Evolutionary conservation across 352 stramenopile genomes (phyloP), one percentile per base, ranked within the genome.

Genomic region (Globisporangium nodosum): DNA sequence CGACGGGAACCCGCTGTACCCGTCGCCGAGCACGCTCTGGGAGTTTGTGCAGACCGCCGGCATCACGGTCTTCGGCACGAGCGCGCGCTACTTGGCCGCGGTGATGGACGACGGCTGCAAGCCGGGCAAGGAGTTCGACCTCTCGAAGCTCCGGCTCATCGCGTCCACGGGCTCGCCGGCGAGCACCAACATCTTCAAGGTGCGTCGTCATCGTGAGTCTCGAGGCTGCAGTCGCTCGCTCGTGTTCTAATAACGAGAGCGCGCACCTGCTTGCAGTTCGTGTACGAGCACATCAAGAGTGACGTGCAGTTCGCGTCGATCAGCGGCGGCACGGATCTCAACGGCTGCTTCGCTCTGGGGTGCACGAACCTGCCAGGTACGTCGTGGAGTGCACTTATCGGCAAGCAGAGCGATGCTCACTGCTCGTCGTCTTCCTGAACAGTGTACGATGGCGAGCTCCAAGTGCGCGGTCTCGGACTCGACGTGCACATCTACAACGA

Each of bases 261-360:
- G 33, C 33, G 33, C 33, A 9, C 33, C 5, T 37, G 33, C 33
- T 37, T 13, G 8, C 50, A 76, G 67, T 91, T 89, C 70, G 81
- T 91, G 7, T 91, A 91, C 52, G 64, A 81, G 31, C 65, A 74
- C 6, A 88, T 91, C 65, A 91, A 89, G 56, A 74, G 60, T 24
- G 76, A 91, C 54, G 76, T 87, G n/a, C 80, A 88, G 55, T 88
- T 92, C 43, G 76, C 78, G 3, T 90, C 78, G 15, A 94, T 96
- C 64, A 92, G 78, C 37, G 86, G 86, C 31, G 86, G 84, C 45
- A 96, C 86, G 13, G 86, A 96, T 56, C 68, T 92, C 33, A 92
- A 92, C 58, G 82, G 82, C 3, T 92, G 79, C 61, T 92, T 92
- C 58, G 77, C 78, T 46, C 65, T 88, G 4, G 82, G 82, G 6